These are phyloP conservation scores for Aaosphaeria pasadenensis DNA, from an alignment of 2,329 filamentous ascomycete genomes.

Conservation along the genomic window DNA sequence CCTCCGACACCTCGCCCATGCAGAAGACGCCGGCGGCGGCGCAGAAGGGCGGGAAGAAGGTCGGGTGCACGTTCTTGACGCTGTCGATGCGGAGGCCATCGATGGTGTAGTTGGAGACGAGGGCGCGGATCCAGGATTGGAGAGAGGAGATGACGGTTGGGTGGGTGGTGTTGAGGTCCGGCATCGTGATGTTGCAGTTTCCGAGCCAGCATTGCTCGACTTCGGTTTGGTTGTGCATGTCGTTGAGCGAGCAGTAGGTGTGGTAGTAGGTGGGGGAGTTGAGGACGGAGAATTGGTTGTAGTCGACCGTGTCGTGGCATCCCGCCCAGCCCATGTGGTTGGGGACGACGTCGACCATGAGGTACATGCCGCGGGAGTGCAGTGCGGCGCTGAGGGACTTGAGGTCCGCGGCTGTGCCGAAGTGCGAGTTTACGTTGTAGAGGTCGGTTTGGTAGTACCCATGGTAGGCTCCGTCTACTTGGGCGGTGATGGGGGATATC, in stretches of 20 bases:
- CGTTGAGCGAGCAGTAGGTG: slow-evolving; percentile 5
- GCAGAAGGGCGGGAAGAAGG: slow-evolving; percentile 54
- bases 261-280: slow-evolving; percentile 7
- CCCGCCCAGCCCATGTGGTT: slow-evolving; percentile 35
- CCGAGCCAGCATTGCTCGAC: slow-evolving; percentile 12
- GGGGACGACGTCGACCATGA: slow-evolving; percentile 49
- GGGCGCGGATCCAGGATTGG: slow-evolving; percentile 7
- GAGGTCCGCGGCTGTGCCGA: slow-evolving; percentile 43
- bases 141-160: slow-evolving; percentile 3
- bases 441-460: slow-evolving; percentile 46
- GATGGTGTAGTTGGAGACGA: slow-evolving; percentile 11
- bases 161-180: slow-evolving; percentile 13
- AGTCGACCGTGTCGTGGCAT: slow-evolving; percentile 9
- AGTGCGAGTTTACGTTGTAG: slow-evolving; percentile 43
- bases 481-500: slow-evolving; percentile 33
- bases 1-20: slow-evolving; percentile 36
- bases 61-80: slow-evolving; percentile 56
- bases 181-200: slow-evolving; percentile 13
- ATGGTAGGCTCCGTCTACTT: slow-evolving; percentile 42
- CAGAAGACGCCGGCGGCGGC: slow-evolving; percentile 47
- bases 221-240: slow-evolving; percentile 11
- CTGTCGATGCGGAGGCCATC: slow-evolving; percentile 59
- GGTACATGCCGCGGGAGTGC: slow-evolving; percentile 35
- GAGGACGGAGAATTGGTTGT: slow-evolving; percentile 4
- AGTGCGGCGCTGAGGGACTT: slow-evolving; percentile 39